phyloP scores from a whole-genome alignment of 2,329 filamentous ascomycete genomes.

The Xylariaceae sp. region DNA sequence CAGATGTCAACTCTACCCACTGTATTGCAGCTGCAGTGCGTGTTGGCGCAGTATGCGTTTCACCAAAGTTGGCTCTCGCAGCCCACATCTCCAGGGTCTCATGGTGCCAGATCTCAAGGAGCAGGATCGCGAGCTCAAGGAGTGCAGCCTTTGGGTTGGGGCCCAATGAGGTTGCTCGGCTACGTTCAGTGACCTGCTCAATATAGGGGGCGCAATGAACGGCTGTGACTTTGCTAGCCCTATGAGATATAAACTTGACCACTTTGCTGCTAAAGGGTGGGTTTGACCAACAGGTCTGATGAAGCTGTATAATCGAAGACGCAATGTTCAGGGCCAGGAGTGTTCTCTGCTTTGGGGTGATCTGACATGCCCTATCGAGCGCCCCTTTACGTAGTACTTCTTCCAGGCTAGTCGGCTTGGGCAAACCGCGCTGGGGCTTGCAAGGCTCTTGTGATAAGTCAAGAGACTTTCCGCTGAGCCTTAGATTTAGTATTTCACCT shows the following conservation, averaged over 20 bases:
- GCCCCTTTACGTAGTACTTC: too few relatives aligned
- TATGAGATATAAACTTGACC: constrained; percentile 5
- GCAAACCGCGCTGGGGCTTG: too few relatives aligned
- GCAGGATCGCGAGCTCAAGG: constrained; percentile 36
- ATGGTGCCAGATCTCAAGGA: constrained; percentile 38
- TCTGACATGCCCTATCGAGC: too few relatives aligned
- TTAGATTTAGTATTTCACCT: neutral
- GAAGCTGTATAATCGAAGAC: constrained; percentile 14
- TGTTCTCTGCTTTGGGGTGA: neutral
- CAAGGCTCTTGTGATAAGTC: too few relatives aligned
- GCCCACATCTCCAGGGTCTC: constrained; percentile 30
- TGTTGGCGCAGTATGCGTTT: too few relatives aligned
- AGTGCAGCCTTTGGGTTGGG: constrained; percentile 28
- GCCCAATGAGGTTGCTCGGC: neutral
- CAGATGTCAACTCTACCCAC: too few relatives aligned
- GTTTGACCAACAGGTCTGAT: constrained; percentile 12
- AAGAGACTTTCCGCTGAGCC: too few relatives aligned
- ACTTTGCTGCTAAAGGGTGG: constrained; percentile 10
- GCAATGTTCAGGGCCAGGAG: constrained; percentile 14
- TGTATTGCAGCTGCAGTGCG: too few relatives aligned
- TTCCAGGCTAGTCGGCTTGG: too few relatives aligned
- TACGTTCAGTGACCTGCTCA: constrained; percentile 4
- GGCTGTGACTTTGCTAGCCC: too few relatives aligned
- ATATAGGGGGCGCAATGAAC: too few relatives aligned
- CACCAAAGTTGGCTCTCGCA: too few relatives aligned